phyloP scores from a whole-genome alignment of 176 grass and related monocot species.

The Guadua angustifolia region DNA sequence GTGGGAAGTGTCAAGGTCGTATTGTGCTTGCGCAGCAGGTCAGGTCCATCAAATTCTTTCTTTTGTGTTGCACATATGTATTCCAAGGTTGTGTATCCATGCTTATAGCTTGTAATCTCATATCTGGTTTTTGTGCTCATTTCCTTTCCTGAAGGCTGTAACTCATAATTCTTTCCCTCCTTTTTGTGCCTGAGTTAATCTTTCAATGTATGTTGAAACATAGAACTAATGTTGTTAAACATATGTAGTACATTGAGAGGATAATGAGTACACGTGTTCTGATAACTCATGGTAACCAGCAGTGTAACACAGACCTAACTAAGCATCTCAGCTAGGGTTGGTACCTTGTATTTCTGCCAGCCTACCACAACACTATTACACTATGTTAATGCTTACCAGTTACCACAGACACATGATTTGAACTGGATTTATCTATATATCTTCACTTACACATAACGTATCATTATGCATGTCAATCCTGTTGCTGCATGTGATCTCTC shows the following conservation, averaged over 20 bases:
- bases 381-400: not conserved
- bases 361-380: not conserved
- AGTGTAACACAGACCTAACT: not conserved
- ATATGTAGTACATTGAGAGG: not conserved
- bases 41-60: constrained; percentile 31
- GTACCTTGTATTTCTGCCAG: not conserved
- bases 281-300: not conserved
- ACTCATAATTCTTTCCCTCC: not conserved
- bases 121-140: constrained; percentile 20
- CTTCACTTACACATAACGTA: not conserved
- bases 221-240: constrained; percentile 14
- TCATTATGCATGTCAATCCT: not conserved
- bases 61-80: constrained; percentile 3
- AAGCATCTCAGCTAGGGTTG: not conserved
- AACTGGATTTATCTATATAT: not conserved
- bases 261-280: not conserved
- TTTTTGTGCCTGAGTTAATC: constrained; percentile 14
- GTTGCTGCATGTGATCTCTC: not conserved
- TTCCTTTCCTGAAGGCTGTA: constrained; percentile 4
- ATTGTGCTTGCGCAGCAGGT: constrained; percentile 99
- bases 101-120: constrained; percentile 14
- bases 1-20: constrained; percentile 83
- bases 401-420: not conserved
- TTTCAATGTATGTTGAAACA: not conserved
- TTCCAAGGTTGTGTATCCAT: constrained; percentile 14